These are phyloP conservation scores for Podaxis mareebaensis DNA, from an alignment of 768 basidiomycete genomes.

Conservation along the genomic window DNA sequence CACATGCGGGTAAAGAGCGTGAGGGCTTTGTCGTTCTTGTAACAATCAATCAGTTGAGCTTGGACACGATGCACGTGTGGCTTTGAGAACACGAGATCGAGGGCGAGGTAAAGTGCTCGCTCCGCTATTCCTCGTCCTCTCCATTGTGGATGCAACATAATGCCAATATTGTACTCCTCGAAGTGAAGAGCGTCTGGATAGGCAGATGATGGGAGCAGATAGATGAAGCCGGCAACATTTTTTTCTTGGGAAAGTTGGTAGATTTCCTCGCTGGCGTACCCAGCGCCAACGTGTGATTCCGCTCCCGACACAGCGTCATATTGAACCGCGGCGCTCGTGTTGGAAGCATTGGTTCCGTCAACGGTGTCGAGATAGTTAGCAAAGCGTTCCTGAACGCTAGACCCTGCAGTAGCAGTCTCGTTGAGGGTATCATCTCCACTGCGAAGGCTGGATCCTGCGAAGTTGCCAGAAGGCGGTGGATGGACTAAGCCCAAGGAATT, in stretches of 20 bases:
- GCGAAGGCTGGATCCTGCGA: not conserved
- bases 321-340: not conserved
- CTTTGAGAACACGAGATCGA: slow-evolving; percentile 49
- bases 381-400: not conserved
- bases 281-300: not conserved
- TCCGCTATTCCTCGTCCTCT: slow-evolving; percentile 45
- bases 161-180: slow-evolving; percentile 55
- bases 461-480: not conserved
- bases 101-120: slow-evolving; percentile 44
- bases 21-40: slow-evolving; percentile 42
- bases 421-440: not conserved
- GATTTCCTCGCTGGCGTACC: not conserved
- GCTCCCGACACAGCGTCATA: not conserved
- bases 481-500: slow-evolving; percentile 5
- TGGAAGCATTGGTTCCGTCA: not conserved
- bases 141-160: slow-evolving; percentile 42
- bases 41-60: slow-evolving; percentile 47
- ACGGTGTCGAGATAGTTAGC: not conserved
- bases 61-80: slow-evolving; percentile 52
- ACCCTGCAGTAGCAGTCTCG: not conserved
- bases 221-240: slow-evolving; percentile 40
- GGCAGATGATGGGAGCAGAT: slow-evolving; percentile 34
- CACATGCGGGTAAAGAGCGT: slow-evolving; percentile 47
- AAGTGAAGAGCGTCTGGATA: slow-evolving; percentile 31
- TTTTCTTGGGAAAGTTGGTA: slow-evolving; percentile 6